Percentiles rank a stretch among this genome's conserved stretches.
Evolutionary conservation across 2,329 filamentous ascomycete genomes (phyloP).

Genomic region (Xylaria sp.): DNA sequence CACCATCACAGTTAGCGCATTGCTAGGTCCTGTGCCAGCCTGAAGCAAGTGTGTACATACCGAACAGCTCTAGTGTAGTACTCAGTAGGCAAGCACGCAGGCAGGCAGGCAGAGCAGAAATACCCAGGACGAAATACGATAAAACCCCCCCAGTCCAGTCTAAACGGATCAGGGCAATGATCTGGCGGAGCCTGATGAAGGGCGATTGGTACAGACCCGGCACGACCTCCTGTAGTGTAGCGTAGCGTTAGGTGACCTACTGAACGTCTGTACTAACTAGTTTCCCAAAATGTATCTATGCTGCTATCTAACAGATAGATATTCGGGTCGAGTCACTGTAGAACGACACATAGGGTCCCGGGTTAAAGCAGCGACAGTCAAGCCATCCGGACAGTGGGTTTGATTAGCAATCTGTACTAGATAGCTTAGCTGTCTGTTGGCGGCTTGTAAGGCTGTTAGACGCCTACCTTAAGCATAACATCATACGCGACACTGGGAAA

Average conservation of each 20-base stretch:
- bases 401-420: neutral
- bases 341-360: too few species aligned
- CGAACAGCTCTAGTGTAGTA: constrained; percentile 19
- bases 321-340: too few species aligned
- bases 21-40: neutral
- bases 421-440: neutral
- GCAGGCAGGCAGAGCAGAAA: constrained; percentile 10
- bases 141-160: constrained; percentile 4
- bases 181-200: constrained; percentile 10
- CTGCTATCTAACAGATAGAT: neutral
- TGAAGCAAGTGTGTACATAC: constrained; percentile 24
- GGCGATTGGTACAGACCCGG: neutral
- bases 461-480: too few species aligned
- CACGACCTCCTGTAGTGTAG: neutral
- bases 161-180: constrained; percentile 23
- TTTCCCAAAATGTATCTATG: neutral
- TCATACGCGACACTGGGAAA: neutral
- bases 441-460: constrained; percentile 12
- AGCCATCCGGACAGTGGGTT: neutral
- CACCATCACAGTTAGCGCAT: constrained; percentile 4
- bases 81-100: constrained; percentile 17
- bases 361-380: constrained; percentile 34
- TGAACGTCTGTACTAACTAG: neutral
- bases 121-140: constrained; percentile 5
- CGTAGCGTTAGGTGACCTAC: neutral